Evolutionary conservation across 495 filamentous ascomycete genomes (phyloP).

Genomic region (Lasiosphaeriaceae sp.): DNA sequence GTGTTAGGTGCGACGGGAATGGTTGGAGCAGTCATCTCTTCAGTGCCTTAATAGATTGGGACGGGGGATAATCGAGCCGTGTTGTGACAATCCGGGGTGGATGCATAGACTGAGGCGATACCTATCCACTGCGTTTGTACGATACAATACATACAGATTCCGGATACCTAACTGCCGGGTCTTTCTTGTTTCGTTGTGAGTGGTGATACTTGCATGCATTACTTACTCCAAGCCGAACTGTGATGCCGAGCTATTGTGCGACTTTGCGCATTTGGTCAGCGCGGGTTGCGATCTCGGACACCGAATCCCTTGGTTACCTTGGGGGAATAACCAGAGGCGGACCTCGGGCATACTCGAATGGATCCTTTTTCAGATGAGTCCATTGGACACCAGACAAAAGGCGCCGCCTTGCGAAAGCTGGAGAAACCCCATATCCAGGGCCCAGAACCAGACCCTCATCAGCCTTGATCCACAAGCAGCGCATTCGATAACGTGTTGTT

Average conservation of each 20-base stretch:
- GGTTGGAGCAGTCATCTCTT: constrained; percentile 21
- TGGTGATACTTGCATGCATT: too few relatives aligned
- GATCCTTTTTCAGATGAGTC: background rate
- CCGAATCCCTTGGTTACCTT: too few relatives aligned
- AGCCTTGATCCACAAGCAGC: too few relatives aligned
- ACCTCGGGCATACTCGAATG: too few relatives aligned
- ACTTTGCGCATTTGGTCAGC: too few relatives aligned
- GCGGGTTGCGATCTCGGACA: too few relatives aligned
- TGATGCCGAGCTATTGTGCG: too few relatives aligned
- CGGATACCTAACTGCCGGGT: constrained; percentile 3
- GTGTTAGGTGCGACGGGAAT: constrained; percentile 27
- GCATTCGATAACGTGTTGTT: too few relatives aligned
- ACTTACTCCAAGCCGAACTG: too few relatives aligned
- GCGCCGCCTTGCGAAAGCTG: too few relatives aligned
- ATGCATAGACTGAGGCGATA: constrained; percentile 4
- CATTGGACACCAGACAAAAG: background rate
- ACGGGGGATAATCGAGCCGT: constrained; percentile 8
- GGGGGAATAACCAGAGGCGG: background rate
- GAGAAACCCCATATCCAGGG: background rate
- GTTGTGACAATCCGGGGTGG: constrained; percentile 10
- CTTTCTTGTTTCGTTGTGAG: too few relatives aligned
- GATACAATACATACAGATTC: constrained; percentile 14
- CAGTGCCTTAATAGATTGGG: constrained; percentile 7
- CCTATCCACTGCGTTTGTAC: constrained; percentile 21
- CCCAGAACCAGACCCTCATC: background rate